Base-by-base conservation (phyloP, 164 flowering plant genomes). In the Saururus chinensis region DNA sequence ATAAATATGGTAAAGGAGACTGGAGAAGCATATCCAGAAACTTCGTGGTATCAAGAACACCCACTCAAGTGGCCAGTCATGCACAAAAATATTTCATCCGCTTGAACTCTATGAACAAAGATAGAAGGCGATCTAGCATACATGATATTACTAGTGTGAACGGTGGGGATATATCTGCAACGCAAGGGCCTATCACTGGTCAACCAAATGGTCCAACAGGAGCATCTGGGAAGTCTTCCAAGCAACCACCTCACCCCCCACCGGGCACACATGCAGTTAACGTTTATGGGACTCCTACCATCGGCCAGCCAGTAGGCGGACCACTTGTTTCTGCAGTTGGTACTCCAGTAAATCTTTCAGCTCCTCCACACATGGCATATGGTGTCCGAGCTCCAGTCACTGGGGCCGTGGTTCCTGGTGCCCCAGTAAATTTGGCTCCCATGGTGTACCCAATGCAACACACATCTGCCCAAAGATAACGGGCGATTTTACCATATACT, bases 11-110 rank as follows among this genome's bases (percentile, higher is more conserved):
- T 35, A 90, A 90, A 71, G 97, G 97, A 8, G 97, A 90, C 60
- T 90, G 97, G 97, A 77, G 97, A 49, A 90, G 96, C 71, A 90
- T 90, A 65, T 90, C 97, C 3, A 75, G 97, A 4, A 88, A 90
- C 75, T 90, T 83, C 67, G 97, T 90, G 60, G 89, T 88, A 52
- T 83, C 97, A 1, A 79, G 97, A 66, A 90, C 97, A 7, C 97
- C 97, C 9, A 89, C 96, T 11, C 96, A 89, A 72, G 96, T 89
- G 63, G 96, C 96, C 4, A 90, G 96, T 73, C 96, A 89, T 70
- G 97, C 97, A 0, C 97, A 90, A 59, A 90, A 90, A 71, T 90
- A 88, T 63, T 90, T 88, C 76, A 90, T 88, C 51, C 91, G 97
- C 60, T 63, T 88, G 62, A 90, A 88, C 77, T 88, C 97, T 0